Evolutionary conservation across 192 early-diverging fungal species (phyloP).

Genomic region (Gryganskiella cystojenkinii): DNA sequence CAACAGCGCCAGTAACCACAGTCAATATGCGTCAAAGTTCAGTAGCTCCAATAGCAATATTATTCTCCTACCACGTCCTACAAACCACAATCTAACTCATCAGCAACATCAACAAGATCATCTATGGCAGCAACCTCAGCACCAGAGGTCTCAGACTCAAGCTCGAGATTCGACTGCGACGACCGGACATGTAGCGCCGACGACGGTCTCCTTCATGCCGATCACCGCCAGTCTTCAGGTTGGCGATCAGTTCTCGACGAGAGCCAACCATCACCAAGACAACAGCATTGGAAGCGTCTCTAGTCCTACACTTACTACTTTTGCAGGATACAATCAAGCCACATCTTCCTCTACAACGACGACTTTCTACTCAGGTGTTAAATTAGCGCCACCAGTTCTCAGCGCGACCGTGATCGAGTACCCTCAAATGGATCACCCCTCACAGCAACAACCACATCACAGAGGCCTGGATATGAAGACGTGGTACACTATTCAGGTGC

Average conservation of each 20-base stretch:
- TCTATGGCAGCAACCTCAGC: background rate
- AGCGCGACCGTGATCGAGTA: slow-evolving; percentile 20
- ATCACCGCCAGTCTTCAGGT: no score
- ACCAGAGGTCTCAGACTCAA: no score
- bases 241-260: no score
- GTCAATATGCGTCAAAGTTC: slow-evolving; percentile 13
- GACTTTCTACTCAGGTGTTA: slow-evolving; percentile 45
- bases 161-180: no score
- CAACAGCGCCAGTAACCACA: background rate
- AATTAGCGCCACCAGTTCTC: slow-evolving; percentile 37
- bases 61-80: no score
- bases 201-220: no score
- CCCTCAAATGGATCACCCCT: no score
- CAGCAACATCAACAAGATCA: slow-evolving; percentile 2
- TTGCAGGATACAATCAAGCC: background rate
- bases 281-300: background rate
- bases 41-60: slow-evolving; percentile 2
- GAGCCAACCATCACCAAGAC: background rate
- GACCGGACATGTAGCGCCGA: no score
- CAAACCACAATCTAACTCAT: background rate
- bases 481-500: slow-evolving; percentile 50
- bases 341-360: slow-evolving; percentile 23
- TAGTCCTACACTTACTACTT: background rate
- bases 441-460: slow-evolving; percentile 4
- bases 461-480: slow-evolving; percentile 19